These are phyloP conservation scores for Fusarium pseudonygamai DNA, from an alignment of 2,329 filamentous ascomycete species.

Conservation along the genomic window DNA sequence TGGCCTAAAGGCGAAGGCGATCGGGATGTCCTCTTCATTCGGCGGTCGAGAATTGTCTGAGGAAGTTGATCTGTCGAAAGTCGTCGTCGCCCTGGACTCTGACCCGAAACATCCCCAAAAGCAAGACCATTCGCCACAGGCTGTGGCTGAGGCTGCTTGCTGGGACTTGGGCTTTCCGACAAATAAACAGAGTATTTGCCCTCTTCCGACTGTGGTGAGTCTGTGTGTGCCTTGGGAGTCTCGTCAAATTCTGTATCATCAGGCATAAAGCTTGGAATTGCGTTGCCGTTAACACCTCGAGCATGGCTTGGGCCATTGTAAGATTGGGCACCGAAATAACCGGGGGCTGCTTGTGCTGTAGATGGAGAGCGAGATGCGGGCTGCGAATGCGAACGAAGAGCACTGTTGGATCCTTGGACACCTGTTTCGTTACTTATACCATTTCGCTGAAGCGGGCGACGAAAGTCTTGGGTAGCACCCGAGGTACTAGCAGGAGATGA, in stretches of 20 bases:
- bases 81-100: constrained; percentile 54
- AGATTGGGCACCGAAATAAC: constrained; percentile 46
- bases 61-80: constrained; percentile 64
- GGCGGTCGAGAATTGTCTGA: constrained; percentile 62
- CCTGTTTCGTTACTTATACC: constrained; percentile 60
- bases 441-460: constrained; percentile 66
- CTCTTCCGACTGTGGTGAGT: constrained; percentile 61
- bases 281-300: constrained; percentile 58
- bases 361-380: constrained; percentile 62
- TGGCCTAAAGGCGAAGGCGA: constrained; percentile 67
- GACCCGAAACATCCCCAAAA: constrained; percentile 58
- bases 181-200: constrained; percentile 45
- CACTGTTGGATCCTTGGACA: constrained; percentile 59
- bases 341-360: constrained; percentile 40
- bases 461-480: constrained; percentile 59
- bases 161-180: constrained; percentile 42
- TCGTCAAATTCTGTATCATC: constrained; percentile 64
- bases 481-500: constrained; percentile 62
- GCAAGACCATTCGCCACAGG: constrained; percentile 53
- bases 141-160: constrained; percentile 39
- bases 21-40: constrained; percentile 63
- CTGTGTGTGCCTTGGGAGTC: constrained; percentile 51
- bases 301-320: constrained; percentile 50
- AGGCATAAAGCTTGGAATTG: constrained; percentile 65
- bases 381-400: constrained; percentile 73